Evolutionary conservation across 371 early-diverging fungal genomes (phyloP), one percentile per base, ranked within the genome.

Genomic region (Syncephalastrum monosporum): DNA sequence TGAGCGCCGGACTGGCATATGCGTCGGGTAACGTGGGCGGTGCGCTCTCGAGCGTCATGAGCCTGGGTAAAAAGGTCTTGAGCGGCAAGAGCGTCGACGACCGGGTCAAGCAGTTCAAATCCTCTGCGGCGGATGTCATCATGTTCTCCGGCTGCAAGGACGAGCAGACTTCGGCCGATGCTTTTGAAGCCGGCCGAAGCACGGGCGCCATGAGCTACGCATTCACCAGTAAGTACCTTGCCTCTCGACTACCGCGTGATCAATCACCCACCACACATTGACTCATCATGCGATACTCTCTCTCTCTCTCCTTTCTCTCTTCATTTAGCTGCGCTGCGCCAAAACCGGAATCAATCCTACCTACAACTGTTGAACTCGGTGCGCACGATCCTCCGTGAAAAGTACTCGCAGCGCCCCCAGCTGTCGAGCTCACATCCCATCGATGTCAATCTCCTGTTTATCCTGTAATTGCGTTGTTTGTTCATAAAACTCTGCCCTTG

Each of bases 101-200:
- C 49, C 69, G 72, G 41, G 71, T 15, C 68, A 57, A 43, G 67
- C 74, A 53, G 63, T 61, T 72, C 47, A 84, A 82, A 64, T 76
- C 79, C 47, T 84, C 81, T 10, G 62, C 77, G 53, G 91, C 91
- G 7, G 92, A 92, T 69, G 91, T 92, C 1, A 82, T 92, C 57
- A 89, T 90, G 90, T 93, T 94, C 54, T 86, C 88, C 27, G 96
- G 92, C 2, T 96, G 96, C 72, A 91, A 91, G 67, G 98, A 97
- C 64, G 82, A 80, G 60, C 95, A 96, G 65, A 94, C 95, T 0
- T 89, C 89, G 5, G 94, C 95, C 0, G 96, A 96, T 75, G 82
- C 94, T 19, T 66, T 69, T 15, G 82, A 81, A 57, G 76, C 83
- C 41, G 82, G 82, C 0, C 71, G 71, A 25, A 82, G 77, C 62